phyloP scores from a whole-genome alignment of 1,284 basidiomycete genomes.

The Trichosporon faecale region DNA sequence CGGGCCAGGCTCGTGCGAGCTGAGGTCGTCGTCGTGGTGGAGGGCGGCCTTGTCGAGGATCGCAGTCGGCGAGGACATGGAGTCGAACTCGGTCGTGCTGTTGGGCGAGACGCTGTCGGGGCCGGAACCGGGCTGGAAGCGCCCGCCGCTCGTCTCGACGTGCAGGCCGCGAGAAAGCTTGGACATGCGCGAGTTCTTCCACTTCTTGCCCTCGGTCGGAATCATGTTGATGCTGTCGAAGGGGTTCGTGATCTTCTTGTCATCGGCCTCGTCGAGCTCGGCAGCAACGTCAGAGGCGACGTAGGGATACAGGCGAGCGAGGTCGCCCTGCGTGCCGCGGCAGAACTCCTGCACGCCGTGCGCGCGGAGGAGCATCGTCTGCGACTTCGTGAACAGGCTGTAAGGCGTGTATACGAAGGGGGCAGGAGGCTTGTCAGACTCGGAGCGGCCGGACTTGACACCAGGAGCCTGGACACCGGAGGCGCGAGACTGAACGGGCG shows the following conservation, averaged over 20 bases:
- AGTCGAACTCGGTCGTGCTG: constrained; percentile 21
- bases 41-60: constrained; percentile 21
- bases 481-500: constrained; percentile 42
- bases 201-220: constrained; percentile 15
- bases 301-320: constrained; percentile 50
- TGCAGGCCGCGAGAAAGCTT: constrained; percentile 26
- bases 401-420: constrained; percentile 57
- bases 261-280: constrained; percentile 41
- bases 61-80: constrained; percentile 21
- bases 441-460: constrained; percentile 40
- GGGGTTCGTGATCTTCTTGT: constrained; percentile 26
- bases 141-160: constrained; percentile 23
- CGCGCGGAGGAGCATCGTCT: constrained; percentile 53
- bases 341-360: constrained; percentile 50
- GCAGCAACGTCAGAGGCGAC: constrained; percentile 43
- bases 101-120: constrained; percentile 16
- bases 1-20: constrained; percentile 28
- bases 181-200: constrained; percentile 25
- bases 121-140: constrained; percentile 3
- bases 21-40: constrained; percentile 18
- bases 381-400: constrained; percentile 55
- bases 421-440: constrained; percentile 51
- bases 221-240: constrained; percentile 21
- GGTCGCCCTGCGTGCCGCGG: constrained; percentile 45
- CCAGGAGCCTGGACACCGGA: constrained; percentile 45